A percentile compares a stretch with the other conserved stretches of the same genome.
phyloP scores from a whole-genome alignment of 1,139 yeast genomes.

The Hemisphaericaspora xylofermentans region DNA sequence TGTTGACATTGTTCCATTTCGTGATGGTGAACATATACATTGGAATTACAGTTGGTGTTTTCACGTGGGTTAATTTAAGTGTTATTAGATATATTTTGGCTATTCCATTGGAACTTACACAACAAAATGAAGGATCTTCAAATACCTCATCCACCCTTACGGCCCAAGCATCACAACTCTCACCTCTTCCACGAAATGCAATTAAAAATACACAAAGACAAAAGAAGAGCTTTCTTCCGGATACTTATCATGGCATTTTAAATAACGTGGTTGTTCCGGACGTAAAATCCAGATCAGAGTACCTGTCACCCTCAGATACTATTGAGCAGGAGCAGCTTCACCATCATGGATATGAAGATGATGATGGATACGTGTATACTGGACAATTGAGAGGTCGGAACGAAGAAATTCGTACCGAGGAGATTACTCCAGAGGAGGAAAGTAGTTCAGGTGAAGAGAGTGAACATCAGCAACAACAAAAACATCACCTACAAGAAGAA shows the following conservation, averaged over 20 bases:
- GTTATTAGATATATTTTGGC: constrained; percentile 10
- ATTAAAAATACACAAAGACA: too few relatives aligned
- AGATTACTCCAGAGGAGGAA: neutral
- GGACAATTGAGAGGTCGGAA: constrained; percentile 9
- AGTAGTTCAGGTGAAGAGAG: neutral
- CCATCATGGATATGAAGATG: constrained; percentile 15
- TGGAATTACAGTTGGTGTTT: constrained; percentile 13
- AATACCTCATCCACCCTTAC: too few relatives aligned
- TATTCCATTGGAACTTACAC: neutral
- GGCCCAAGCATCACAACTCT: too few relatives aligned
- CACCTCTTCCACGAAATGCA: too few relatives aligned
- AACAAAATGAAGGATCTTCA: neutral
- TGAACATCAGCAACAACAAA: constrained; percentile 3
- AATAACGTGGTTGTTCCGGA: constrained; percentile 6
- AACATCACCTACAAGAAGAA: too few relatives aligned
- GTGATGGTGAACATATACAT: constrained; percentile 13
- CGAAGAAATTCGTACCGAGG: neutral
- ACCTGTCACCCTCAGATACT: too few relatives aligned
- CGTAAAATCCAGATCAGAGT: too few relatives aligned
- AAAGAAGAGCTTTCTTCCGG: too few relatives aligned
- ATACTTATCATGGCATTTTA: constrained; percentile 1
- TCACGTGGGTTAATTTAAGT: constrained; percentile 12
- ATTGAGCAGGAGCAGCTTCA: neutral
- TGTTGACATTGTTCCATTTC: constrained; percentile 12
- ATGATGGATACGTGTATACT: constrained; percentile 17